These are phyloP conservation scores for Ceratobasidium sp. DNA, from an alignment of 1,284 basidiomycete species.

Conservation along the genomic window DNA sequence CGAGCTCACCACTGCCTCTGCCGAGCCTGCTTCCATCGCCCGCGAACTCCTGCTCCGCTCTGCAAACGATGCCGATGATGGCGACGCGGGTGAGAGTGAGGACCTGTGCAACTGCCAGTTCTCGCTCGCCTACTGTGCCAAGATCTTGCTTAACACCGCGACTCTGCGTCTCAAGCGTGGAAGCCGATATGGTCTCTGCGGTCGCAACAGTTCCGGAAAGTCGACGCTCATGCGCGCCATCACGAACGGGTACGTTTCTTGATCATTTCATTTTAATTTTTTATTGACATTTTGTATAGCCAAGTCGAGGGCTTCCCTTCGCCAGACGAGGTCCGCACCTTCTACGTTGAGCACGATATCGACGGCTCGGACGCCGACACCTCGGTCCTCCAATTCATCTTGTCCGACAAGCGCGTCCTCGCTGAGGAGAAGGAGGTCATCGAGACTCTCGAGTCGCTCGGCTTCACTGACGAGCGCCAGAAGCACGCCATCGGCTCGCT, in stretches of 20 bases:
- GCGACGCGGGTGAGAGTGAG: slow-evolving; percentile 96
- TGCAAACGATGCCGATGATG: slow-evolving; percentile 79
- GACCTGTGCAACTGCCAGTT: slow-evolving; percentile 98
- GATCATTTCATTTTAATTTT: background rate
- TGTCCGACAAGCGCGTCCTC: slow-evolving; percentile 85
- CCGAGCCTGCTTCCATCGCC: slow-evolving; percentile 75
- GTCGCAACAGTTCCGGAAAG: slow-evolving; percentile 98
- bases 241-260: slow-evolving; percentile 70
- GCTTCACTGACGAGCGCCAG: slow-evolving; percentile 91
- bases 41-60: slow-evolving; percentile 90
- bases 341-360: slow-evolving; percentile 99
- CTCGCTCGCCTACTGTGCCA: slow-evolving; percentile 97
- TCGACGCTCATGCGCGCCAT: slow-evolving; percentile 98
- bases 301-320: slow-evolving; percentile 99
- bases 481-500: slow-evolving; percentile 86
- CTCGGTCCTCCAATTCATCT: slow-evolving; percentile 89
- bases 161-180: slow-evolving; percentile 97
- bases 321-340: slow-evolving; percentile 94
- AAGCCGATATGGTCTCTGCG: slow-evolving; percentile 97
- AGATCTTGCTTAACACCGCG: slow-evolving; percentile 97
- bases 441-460: slow-evolving; percentile 87
- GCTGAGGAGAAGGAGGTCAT: slow-evolving; percentile 77
- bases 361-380: slow-evolving; percentile 95
- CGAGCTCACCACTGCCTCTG: slow-evolving; percentile 69
- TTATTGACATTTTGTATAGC: slow-evolving; percentile 54